Evolutionary conservation across 768 basidiomycete species (phyloP), one percentile per base, ranked within the genome.

Genomic region (Termitomyces sp.): DNA sequence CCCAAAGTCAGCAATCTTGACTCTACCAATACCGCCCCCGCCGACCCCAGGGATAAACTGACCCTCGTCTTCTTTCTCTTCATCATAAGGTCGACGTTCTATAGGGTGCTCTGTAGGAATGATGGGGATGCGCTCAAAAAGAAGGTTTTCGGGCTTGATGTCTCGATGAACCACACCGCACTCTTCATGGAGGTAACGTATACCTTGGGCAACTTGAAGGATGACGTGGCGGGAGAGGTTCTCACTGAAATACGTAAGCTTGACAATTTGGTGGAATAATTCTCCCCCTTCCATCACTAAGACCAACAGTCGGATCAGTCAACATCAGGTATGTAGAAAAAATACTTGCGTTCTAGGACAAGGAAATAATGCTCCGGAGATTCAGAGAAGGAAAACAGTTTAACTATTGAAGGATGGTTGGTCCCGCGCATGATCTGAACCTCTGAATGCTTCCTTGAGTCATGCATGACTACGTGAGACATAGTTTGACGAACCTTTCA

Each of bases 1-100:
- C 38, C 97, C 97, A 70, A 99, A 99, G 73, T 99, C 97, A 61
- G 97, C 97, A 62, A 99, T 97, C 80, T 98, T 99, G 73, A 99
- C 95, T 45, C 88, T 87, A 7, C 97, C 97, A 64, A 99, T 99
- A 25, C 96, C 97, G 8, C 97, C 97, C 10, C 97, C 96, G 7
- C 97, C 97, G 43, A 96, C 79, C 4, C 93, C 95, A 4, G 89
- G 88, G 50, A 89, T 83, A 71, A 96, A 99, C 72, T 97, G 94
- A 58, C 97, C 97, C 73, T 99, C 97, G 66, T 99, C 97, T 72
- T 95, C 94, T 73, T 98, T 99, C 59, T 96, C 95, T 72, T 98
- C 97, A 64, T 98, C 97, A 69, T 97, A 98, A 31, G 92, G 95
- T 32, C 95, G 88, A 3, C 82, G 82, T 45, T 85, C 62, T 0